These are phyloP conservation scores for Coemansia sp. DNA, from an alignment of 192 early-diverging fungal genomes.

Conservation along the genomic window DNA sequence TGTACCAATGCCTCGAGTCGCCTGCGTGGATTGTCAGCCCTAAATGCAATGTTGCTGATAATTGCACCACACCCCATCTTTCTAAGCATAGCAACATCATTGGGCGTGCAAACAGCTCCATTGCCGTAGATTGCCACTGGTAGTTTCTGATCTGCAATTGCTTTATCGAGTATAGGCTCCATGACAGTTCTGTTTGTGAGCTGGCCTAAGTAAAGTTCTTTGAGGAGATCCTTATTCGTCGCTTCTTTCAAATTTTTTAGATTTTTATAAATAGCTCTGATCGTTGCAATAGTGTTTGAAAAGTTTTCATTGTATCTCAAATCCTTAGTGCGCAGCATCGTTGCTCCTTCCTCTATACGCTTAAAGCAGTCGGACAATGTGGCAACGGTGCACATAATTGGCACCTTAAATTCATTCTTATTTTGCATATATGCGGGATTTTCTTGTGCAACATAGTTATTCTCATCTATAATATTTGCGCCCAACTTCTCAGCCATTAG, in stretches of 20 bases:
- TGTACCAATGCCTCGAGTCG: not conserved
- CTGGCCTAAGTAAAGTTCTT: not conserved
- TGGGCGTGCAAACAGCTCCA: not conserved
- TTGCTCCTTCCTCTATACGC: conserved; percentile 87
- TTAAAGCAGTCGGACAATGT: conserved; percentile 89
- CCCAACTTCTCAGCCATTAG: conserved; percentile 80
- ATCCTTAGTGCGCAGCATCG: conserved; percentile 94
- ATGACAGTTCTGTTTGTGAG: not conserved
- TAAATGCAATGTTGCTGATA: not conserved
- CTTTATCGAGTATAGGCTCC: not conserved
- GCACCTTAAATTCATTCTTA: conserved; percentile 73
- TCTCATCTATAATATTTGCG: conserved; percentile 93
- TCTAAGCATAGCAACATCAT: not conserved
- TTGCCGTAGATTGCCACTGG: not conserved
- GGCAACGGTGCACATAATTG: conserved; percentile 86
- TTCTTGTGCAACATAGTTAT: conserved; percentile 66
- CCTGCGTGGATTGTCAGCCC: not conserved
- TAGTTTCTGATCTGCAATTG: not conserved
- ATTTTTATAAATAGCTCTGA: not conserved
- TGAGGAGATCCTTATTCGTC: not conserved
- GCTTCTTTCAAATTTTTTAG: not conserved
- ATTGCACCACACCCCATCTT: not conserved
- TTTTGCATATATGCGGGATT: conserved; percentile 86
- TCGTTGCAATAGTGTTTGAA: not conserved
- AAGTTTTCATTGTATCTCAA: conserved; percentile 56